phyloP scores from a whole-genome alignment of 257 asterid genomes.

The Solanum etuberosum region DNA sequence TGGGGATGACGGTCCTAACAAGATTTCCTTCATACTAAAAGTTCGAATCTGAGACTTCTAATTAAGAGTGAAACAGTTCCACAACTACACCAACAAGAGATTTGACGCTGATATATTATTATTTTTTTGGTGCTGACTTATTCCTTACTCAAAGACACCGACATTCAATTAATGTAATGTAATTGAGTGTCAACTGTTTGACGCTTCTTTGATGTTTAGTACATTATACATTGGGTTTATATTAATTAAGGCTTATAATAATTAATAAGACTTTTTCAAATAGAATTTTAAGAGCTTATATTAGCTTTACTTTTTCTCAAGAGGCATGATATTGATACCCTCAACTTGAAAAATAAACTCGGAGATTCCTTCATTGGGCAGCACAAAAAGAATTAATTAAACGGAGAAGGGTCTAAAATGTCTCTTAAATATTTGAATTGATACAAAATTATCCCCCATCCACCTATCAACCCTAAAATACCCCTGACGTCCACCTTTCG shows the following conservation, averaged over 20 bases:
- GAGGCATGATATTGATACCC: neutral
- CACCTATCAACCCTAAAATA: too few species aligned
- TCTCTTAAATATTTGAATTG: too few species aligned
- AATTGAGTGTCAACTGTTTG: neutral
- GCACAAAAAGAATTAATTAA: neutral
- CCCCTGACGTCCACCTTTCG: too few species aligned
- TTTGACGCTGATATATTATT: too few species aligned
- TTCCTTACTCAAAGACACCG: neutral
- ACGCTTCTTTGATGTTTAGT: neutral
- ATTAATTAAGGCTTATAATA: neutral
- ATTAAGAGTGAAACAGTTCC: too few species aligned
- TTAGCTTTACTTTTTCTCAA: neutral
- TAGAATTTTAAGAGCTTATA: neutral
- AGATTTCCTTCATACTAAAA: too few species aligned
- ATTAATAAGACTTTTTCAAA: neutral
- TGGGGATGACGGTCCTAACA: accelerated
- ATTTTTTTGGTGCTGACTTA: neutral
- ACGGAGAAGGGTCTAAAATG: too few species aligned
- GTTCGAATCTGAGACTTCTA: accelerated
- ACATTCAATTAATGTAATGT: neutral
- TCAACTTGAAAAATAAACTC: neutral
- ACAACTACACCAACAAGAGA: neutral
- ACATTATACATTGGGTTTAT: neutral
- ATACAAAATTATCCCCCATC: too few species aligned
- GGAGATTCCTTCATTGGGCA: neutral